These are phyloP conservation scores for Nemania sp. DNA, from an alignment of 2,329 filamentous ascomycete genomes.

Conservation along the genomic window DNA sequence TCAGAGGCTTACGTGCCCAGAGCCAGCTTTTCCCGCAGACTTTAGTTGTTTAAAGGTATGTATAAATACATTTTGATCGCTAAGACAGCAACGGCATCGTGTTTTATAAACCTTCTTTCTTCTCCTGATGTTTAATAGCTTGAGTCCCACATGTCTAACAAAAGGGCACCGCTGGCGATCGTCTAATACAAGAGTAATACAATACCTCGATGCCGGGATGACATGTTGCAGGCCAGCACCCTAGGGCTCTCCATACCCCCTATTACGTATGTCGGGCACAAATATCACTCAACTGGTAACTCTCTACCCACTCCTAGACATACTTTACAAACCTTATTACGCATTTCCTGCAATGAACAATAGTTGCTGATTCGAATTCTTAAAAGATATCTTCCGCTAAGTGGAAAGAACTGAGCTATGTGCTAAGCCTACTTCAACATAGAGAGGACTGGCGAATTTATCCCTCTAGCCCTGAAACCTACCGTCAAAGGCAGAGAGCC, in stretches of 20 bases:
- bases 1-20: conserved; percentile 39
- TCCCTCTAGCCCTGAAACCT: conserved; percentile 52
- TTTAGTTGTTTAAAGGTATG: conserved; percentile 43
- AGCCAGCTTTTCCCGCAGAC: conserved; percentile 51
- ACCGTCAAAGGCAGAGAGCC: conserved; percentile 45
- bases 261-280: neutral
- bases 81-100: too few relatives aligned
- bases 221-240: neutral
- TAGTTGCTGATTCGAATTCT: neutral
- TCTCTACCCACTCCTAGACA: neutral
- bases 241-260: neutral
- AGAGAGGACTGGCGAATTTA: conserved; percentile 45
- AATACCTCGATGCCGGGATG: neutral
- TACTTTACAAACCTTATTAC: neutral
- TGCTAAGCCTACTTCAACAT: conserved; percentile 55
- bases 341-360: neutral
- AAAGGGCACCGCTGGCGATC: neutral
- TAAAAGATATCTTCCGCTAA: conserved; percentile 16
- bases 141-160: neutral
- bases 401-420: conserved; percentile 44
- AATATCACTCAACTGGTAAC: neutral
- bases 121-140: neutral
- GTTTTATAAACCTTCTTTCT: neutral
- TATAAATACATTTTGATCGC: neutral
- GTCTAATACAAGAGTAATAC: too few relatives aligned